These are phyloP conservation scores for Oxytropis ochrocephala DNA, from an alignment of 306 rosid species.

Conservation along the genomic window DNA sequence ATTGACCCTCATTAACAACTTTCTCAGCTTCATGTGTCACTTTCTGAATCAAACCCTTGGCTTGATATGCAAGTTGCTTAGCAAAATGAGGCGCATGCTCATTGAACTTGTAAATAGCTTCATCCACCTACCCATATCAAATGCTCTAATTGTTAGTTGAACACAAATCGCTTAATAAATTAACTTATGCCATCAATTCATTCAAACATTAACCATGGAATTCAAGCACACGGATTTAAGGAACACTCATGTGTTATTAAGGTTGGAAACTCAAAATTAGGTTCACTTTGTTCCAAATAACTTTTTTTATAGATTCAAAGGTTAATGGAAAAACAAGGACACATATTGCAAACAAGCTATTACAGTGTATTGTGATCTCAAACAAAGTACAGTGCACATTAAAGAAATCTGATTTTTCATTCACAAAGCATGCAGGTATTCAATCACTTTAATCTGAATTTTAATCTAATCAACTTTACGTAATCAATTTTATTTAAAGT, in stretches of 20 bases:
- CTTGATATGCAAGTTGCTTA: conserved; percentile 31
- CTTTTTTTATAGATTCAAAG: too few species aligned
- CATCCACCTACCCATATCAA: conserved; percentile 50
- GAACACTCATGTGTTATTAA: too few species aligned
- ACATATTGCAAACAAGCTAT: too few species aligned
- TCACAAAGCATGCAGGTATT: too few species aligned
- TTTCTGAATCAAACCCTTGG: conserved; percentile 31
- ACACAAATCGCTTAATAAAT: background rate
- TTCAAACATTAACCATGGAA: background rate
- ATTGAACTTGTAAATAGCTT: conserved; percentile 38
- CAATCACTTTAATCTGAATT: too few species aligned
- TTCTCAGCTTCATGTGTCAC: conserved; percentile 29
- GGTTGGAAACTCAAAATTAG: background rate
- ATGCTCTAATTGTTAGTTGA: background rate
- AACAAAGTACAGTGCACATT: too few species aligned
- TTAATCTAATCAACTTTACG: too few species aligned
- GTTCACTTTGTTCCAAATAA: background rate
- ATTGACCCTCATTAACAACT: conserved; percentile 38
- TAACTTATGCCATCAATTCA: background rate
- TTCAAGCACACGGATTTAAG: background rate
- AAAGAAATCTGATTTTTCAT: too few species aligned
- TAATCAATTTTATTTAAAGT: too few species aligned
- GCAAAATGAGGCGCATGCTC: conserved; percentile 61
- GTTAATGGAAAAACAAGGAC: too few species aligned
- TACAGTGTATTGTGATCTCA: too few species aligned